Percentiles rank a stretch among this genome's conserved stretches.
These are phyloP conservation scores for Corrigiola litoralis DNA, from an alignment of 179 eudicot species.

Conservation along the genomic window DNA sequence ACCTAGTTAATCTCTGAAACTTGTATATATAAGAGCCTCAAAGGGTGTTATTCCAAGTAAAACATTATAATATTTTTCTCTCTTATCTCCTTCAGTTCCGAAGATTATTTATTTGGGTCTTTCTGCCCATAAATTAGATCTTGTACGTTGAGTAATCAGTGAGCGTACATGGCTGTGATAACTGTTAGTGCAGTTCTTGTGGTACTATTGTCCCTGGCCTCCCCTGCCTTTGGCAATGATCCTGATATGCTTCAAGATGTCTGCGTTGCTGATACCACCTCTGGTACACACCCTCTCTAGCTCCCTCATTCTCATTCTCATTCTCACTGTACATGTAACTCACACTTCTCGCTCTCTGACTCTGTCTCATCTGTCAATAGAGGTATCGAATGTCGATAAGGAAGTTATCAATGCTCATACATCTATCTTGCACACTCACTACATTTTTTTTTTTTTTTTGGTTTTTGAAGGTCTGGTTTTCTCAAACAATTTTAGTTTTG, in stretches of 20 bases:
- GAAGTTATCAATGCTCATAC: too few relatives aligned
- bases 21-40: neutral
- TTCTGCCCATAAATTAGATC: neutral
- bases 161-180: neutral
- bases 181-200: neutral
- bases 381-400: too few relatives aligned
- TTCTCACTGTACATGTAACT: neutral
- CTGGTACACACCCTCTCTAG: conserved; percentile 25
- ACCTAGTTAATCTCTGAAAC: neutral
- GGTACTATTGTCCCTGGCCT: conserved; percentile 9
- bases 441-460: too few relatives aligned
- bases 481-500: too few relatives aligned
- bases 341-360: neutral
- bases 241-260: conserved; percentile 61
- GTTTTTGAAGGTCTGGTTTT: too few relatives aligned
- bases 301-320: neutral
- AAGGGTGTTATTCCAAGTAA: neutral
- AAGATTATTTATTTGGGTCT: neutral
- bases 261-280: conserved; percentile 50
- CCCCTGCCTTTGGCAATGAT: conserved; percentile 27
- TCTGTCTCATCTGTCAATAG: neutral
- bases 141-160: too few relatives aligned
- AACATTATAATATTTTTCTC: too few relatives aligned
- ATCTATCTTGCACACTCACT: too few relatives aligned
- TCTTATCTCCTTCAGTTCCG: neutral